phyloP scores from a whole-genome alignment of 1,284 basidiomycete genomes.

The Melampsora americana region DNA sequence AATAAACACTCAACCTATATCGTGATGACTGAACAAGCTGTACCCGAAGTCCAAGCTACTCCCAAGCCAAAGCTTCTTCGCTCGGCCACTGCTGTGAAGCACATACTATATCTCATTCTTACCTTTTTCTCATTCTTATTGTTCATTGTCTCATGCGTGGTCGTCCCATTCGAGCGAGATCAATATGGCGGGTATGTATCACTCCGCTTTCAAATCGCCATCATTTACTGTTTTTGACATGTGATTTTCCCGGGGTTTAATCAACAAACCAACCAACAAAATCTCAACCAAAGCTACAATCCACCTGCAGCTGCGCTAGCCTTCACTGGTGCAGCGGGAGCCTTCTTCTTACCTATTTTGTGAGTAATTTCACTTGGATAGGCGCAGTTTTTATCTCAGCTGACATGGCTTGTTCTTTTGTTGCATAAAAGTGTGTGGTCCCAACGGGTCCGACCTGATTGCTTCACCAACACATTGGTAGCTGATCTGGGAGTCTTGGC shows the following conservation, averaged over 20 bases:
- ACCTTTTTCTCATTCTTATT: slow-evolving; percentile 35
- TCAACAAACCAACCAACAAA: not conserved
- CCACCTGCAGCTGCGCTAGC: slow-evolving; percentile 31
- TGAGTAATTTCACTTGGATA: not conserved
- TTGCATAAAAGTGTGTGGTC: slow-evolving; percentile 15
- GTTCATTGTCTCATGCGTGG: slow-evolving; percentile 32
- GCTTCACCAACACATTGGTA: slow-evolving; percentile 11
- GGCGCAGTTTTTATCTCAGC: not conserved
- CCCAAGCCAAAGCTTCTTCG: no score
- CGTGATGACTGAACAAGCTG: no score
- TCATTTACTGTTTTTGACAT: not conserved
- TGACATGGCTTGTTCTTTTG: not conserved
- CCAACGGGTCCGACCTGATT: slow-evolving; percentile 24
- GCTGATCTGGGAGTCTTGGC: slow-evolving; percentile 13
- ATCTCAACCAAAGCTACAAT: slow-evolving; percentile 18
- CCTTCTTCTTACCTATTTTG: slow-evolving; percentile 31
- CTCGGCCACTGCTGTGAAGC: slow-evolving; percentile 28
- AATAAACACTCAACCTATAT: no score
- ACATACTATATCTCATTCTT: slow-evolving; percentile 24
- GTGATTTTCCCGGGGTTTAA: not conserved
- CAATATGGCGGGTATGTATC: slow-evolving; percentile 31
- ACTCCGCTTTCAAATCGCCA: not conserved
- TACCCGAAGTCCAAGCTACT: no score
- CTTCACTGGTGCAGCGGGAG: slow-evolving; percentile 19
- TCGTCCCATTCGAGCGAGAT: slow-evolving; percentile 26